Conservation (phyloP, 805 yeast species). For the Candida boidinii region DNA sequence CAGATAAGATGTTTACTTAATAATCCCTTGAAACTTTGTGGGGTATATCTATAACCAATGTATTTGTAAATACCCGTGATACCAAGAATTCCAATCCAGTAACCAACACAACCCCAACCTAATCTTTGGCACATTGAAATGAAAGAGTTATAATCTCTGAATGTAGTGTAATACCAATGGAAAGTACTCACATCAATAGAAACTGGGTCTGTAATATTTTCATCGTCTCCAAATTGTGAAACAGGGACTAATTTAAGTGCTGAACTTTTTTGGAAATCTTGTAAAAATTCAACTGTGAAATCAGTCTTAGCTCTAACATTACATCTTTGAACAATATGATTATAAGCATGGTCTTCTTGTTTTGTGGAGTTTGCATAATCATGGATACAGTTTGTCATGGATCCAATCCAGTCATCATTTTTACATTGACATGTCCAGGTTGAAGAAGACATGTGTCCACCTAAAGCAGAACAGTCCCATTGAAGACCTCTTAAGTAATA, state of each 20-base stretch:
- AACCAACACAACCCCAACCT: constrained; percentile 38
- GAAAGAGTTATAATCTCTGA: constrained; percentile 28
- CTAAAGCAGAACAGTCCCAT: constrained; percentile 34
- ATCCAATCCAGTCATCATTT: constrained; percentile 35
- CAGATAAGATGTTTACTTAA: background rate
- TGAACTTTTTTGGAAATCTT: constrained; percentile 23
- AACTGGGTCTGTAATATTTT: constrained; percentile 24
- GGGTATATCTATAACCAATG: constrained; percentile 7
- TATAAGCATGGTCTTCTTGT: constrained; percentile 29
- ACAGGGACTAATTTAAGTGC: constrained; percentile 25
- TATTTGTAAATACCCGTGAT: constrained; percentile 18
- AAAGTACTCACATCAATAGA: constrained; percentile 23
- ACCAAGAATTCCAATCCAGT: constrained; percentile 28
- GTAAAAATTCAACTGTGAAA: constrained; percentile 25
- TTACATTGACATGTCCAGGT: constrained; percentile 32
- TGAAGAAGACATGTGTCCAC: constrained; percentile 19
- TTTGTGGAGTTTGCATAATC: constrained; percentile 21
- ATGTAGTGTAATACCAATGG: constrained; percentile 24
- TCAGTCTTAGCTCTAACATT: constrained; percentile 23
- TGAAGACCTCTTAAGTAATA: constrained; percentile 29
- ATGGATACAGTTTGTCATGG: constrained; percentile 33
- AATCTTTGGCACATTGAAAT: constrained; percentile 29
- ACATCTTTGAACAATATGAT: constrained; percentile 30
- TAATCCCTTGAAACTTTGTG: background rate
- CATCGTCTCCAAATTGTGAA: constrained; percentile 12